phyloP scores from a whole-genome alignment of 1,139 yeast species.

The Kluyveromyces marxianus region DNA sequence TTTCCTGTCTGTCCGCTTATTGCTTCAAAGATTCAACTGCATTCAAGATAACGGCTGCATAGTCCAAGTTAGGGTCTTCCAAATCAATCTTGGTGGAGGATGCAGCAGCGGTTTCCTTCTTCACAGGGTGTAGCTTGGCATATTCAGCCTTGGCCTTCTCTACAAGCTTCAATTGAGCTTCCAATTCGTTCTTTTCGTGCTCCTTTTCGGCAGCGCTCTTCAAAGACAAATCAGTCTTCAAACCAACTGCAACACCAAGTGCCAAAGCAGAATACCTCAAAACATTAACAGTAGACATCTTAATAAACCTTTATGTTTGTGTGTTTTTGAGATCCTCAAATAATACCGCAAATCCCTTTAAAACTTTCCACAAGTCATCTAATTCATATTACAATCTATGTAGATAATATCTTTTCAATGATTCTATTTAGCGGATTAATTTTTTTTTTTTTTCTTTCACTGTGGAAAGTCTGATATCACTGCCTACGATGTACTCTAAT shows the following conservation, averaged over 20 bases:
- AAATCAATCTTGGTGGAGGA: slow-evolving; percentile 44
- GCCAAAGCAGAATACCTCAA: slow-evolving; percentile 91
- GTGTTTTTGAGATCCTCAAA: background rate
- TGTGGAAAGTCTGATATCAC: background rate
- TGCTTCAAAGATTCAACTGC: slow-evolving; percentile 38
- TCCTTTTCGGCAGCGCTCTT: slow-evolving; percentile 52
- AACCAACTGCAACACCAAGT: slow-evolving; percentile 85
- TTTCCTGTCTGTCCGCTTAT: background rate
- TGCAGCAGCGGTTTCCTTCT: slow-evolving; percentile 25
- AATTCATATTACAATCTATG: background rate
- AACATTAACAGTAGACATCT: slow-evolving; percentile 49
- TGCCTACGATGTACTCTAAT: slow-evolving; percentile 3
- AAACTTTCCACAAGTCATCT: background rate
- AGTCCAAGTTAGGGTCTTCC: slow-evolving; percentile 87
- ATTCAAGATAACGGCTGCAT: slow-evolving; percentile 46
- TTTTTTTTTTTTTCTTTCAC: background rate
- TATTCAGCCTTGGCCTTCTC: slow-evolving; percentile 83
- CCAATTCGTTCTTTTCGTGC: slow-evolving; percentile 52
- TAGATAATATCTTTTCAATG: background rate
- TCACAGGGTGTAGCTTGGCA: slow-evolving; percentile 51
- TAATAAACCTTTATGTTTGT: slow-evolving; percentile 36
- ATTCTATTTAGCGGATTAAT: background rate
- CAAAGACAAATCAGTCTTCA: slow-evolving; percentile 70
- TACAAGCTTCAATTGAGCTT: slow-evolving; percentile 67
- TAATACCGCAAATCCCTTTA: background rate